phyloP scores from a whole-genome alignment of 306 rosid species.

The Dryas octopetala region DNA sequence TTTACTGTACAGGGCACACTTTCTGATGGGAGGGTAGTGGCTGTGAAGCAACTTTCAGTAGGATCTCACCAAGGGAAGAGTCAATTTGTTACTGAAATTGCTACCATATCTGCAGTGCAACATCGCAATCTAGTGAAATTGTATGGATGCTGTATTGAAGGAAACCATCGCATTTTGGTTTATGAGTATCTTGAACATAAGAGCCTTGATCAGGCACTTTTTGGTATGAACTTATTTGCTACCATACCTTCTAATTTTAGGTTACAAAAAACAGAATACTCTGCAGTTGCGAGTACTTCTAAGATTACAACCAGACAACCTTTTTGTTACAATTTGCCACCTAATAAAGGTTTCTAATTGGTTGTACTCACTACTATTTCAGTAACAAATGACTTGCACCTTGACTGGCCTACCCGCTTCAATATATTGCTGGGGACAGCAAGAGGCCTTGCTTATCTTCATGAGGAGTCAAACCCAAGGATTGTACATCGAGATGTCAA shows the following conservation, averaged over 20 bases:
- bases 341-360: not conserved
- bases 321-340: not conserved
- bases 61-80: slow-evolving; percentile 32
- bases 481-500: slow-evolving; percentile 44
- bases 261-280: not conserved
- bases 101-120: slow-evolving; percentile 27
- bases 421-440: slow-evolving; percentile 35
- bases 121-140: slow-evolving; percentile 39
- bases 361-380: not conserved
- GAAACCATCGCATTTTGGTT: slow-evolving; percentile 24
- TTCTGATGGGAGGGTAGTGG: slow-evolving; percentile 33
- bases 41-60: slow-evolving; percentile 37
- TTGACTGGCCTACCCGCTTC: slow-evolving; percentile 40
- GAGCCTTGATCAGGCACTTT: slow-evolving; percentile 39
- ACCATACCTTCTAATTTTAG: not conserved
- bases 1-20: slow-evolving; percentile 30
- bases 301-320: not conserved
- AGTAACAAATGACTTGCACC: slow-evolving; percentile 16
- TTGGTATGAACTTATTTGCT: slow-evolving; percentile 15
- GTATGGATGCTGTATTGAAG: slow-evolving; percentile 41
- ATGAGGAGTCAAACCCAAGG: slow-evolving; percentile 34
- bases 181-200: slow-evolving; percentile 36
- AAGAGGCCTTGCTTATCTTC: slow-evolving; percentile 38
- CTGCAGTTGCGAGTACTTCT: not conserved
- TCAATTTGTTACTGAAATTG: slow-evolving; percentile 36